phyloP scores from a whole-genome alignment of 169 alveolate genomes.

The Cyclospora cayetanensis region DNA sequence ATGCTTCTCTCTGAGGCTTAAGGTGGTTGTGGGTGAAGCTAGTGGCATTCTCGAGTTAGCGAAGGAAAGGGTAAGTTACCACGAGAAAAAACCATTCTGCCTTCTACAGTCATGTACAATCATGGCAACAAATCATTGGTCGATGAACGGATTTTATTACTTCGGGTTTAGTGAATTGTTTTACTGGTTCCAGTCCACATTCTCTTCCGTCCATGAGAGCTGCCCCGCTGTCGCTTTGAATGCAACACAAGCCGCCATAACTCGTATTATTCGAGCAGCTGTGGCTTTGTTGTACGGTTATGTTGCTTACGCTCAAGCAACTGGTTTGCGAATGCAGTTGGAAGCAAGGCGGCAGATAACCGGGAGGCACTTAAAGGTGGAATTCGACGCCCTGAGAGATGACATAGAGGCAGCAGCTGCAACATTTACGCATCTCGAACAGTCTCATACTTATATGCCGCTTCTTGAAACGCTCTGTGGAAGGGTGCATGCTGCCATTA shows the following conservation, averaged over 20 bases:
- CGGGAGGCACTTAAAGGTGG: slow-evolving; percentile 40
- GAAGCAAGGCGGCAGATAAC: slow-evolving; percentile 57
- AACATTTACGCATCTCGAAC: slow-evolving; percentile 17
- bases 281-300: too few species aligned
- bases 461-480: slow-evolving; percentile 4
- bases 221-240: neutral
- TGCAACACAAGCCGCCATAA: too few species aligned
- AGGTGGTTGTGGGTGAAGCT: slow-evolving; percentile 58
- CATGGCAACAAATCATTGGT: neutral
- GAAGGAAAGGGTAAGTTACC: slow-evolving; percentile 48
- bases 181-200: neutral
- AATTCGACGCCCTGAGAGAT: slow-evolving; percentile 11
- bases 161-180: neutral
- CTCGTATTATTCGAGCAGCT: too few species aligned
- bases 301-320: neutral
- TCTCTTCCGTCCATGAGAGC: neutral
- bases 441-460: neutral
- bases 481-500: slow-evolving; percentile 37
- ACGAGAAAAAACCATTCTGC: neutral
- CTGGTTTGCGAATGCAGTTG: slow-evolving; percentile 21
- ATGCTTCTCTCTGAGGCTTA: slow-evolving; percentile 44
- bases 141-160: neutral
- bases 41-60: slow-evolving; percentile 59
- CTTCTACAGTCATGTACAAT: neutral
- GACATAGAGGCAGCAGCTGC: slow-evolving; percentile 27